Conservation (phyloP, 371 early-diverging fungal species). For the Mortierella sp. region DNA sequence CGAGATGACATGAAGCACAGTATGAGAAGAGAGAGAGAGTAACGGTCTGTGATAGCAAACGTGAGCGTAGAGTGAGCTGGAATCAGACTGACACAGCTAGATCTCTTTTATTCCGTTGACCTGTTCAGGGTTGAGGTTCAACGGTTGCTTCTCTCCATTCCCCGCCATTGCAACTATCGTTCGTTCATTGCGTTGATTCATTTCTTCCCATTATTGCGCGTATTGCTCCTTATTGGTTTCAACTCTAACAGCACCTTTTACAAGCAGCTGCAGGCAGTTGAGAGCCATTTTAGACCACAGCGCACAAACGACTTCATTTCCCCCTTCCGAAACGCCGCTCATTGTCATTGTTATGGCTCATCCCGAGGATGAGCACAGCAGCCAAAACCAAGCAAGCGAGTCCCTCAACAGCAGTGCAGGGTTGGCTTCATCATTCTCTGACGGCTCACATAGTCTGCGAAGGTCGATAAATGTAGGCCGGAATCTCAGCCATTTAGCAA, state of each 20-base stretch:
- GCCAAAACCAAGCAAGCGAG: background rate
- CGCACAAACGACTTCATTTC: no score
- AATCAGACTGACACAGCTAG: conserved; percentile 34
- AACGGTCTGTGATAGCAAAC: background rate
- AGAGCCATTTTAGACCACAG: no score
- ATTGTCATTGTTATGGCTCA: no score
- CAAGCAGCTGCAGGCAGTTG: no score
- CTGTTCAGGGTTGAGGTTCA: no score
- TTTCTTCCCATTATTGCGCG: no score
- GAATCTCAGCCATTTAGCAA: conserved; percentile 25
- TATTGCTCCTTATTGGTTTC: no score
- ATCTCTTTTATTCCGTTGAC: conserved; percentile 7
- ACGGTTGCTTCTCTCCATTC: no score
- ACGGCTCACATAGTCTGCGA: conserved; percentile 27
- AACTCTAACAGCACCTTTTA: no score
- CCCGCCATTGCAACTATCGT: background rate
- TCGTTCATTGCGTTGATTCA: no score
- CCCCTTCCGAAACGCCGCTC: no score
- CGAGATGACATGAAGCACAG: background rate
- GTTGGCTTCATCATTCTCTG: conserved; percentile 18
- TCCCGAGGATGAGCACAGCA: no score
- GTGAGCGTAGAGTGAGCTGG: conserved; percentile 23
- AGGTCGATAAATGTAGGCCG: conserved; percentile 23
- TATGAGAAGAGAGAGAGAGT: background rate
- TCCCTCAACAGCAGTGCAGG: background rate